Percentiles rank a stretch among this genome's conserved stretches.
These are phyloP conservation scores for Apiospora aurea DNA, from an alignment of 2,329 filamentous ascomycete species.

Conservation along the genomic window DNA sequence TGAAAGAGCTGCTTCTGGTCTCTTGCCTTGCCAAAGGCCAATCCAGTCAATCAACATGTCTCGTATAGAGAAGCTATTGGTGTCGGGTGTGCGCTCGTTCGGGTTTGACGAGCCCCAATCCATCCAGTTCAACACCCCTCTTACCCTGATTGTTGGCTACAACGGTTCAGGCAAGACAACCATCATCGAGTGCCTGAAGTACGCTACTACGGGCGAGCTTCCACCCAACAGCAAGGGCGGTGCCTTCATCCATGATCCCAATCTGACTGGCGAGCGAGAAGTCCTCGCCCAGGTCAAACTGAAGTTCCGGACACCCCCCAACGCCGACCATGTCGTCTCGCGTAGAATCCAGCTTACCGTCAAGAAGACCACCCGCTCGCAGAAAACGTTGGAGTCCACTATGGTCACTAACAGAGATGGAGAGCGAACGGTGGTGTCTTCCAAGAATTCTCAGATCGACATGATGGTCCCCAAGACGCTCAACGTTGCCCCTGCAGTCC, in stretches of 20 bases:
- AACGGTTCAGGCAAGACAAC: constrained; percentile 99
- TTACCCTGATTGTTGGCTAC: constrained; percentile 95
- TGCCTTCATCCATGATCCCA: constrained; percentile 97
- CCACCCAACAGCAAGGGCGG: constrained; percentile 91
- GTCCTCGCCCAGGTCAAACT: constrained; percentile 92
- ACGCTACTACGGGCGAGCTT: constrained; percentile 92
- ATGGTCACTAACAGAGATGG: constrained; percentile 80
- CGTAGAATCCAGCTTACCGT: constrained; percentile 86
- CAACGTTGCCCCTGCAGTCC: constrained; percentile 86
- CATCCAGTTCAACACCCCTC: constrained; percentile 86
- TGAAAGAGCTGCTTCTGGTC: constrained; percentile 3
- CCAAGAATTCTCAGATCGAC: constrained; percentile 81
- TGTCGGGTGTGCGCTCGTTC: constrained; percentile 86
- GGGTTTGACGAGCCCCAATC: constrained; percentile 76
- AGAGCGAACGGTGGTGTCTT: constrained; percentile 80
- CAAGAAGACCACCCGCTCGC: constrained; percentile 75
- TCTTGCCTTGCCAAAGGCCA: constrained; percentile 28
- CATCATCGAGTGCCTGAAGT: constrained; percentile 98
- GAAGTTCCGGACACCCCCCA: constrained; percentile 80
- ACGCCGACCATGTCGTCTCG: constrained; percentile 81
- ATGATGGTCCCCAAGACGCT: constrained; percentile 84
- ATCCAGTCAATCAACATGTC: constrained; percentile 58
- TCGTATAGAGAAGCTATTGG: constrained; percentile 88
- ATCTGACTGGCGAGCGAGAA: constrained; percentile 86
- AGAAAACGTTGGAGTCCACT: constrained; percentile 86